A percentile compares a stretch with the other conserved stretches of the same genome.
These are phyloP conservation scores for Russula griseocarnosa DNA, from an alignment of 768 basidiomycete species.

Conservation along the genomic window DNA sequence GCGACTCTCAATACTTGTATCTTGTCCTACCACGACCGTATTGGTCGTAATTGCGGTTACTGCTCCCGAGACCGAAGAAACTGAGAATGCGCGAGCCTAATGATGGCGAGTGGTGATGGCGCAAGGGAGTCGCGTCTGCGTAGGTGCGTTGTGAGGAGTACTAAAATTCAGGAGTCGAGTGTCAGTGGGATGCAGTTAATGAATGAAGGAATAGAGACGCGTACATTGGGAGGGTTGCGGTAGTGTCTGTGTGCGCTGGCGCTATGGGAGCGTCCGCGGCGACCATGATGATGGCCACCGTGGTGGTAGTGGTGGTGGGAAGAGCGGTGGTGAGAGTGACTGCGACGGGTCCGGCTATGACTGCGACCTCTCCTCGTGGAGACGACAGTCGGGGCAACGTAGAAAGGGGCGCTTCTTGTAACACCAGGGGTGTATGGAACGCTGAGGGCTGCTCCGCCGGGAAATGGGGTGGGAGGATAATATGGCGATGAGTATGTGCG, in stretches of 20 bases:
- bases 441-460: slow-evolving; percentile 23
- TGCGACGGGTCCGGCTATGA: slow-evolving; percentile 28
- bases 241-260: slow-evolving; percentile 11
- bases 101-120: slow-evolving; percentile 25
- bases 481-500: slow-evolving; percentile 29
- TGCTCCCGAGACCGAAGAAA: slow-evolving; percentile 37
- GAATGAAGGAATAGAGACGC: background rate
- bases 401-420: slow-evolving; percentile 19
- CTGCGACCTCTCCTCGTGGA: slow-evolving; percentile 23
- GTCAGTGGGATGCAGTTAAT: background rate
- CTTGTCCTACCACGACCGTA: slow-evolving; percentile 28
- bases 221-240: slow-evolving; percentile 24
- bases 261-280: slow-evolving; percentile 23
- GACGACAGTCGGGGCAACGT: slow-evolving; percentile 27
- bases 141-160: slow-evolving; percentile 8
- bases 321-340: slow-evolving; percentile 22
- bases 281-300: slow-evolving; percentile 10
- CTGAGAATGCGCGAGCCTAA: slow-evolving; percentile 40
- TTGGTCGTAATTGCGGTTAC: slow-evolving; percentile 41
- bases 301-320: background rate
- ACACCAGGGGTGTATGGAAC: slow-evolving; percentile 4
- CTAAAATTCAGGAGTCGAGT: slow-evolving; percentile 6
- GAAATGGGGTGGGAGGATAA: slow-evolving; percentile 30
- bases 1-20: slow-evolving; percentile 19
- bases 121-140: slow-evolving; percentile 16